Evolutionary conservation across 495 filamentous ascomycete genomes (phyloP).

Genomic region (Podospora fimiseda): DNA sequence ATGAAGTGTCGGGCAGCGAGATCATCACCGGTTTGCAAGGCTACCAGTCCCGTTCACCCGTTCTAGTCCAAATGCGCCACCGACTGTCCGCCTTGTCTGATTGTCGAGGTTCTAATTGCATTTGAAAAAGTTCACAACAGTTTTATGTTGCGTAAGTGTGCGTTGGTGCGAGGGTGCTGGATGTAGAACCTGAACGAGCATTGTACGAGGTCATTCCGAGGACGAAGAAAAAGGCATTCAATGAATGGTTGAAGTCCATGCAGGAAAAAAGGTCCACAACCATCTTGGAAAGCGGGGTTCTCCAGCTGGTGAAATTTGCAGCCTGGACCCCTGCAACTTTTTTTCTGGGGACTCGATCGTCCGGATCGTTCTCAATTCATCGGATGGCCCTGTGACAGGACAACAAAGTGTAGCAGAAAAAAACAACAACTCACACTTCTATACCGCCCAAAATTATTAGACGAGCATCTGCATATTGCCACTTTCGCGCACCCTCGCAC

Average conservation of each 20-base stretch:
- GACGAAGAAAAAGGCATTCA: too few species aligned
- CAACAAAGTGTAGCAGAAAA: constrained; percentile 6
- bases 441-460: constrained; percentile 3
- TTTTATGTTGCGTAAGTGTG: too few species aligned
- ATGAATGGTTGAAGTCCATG: too few species aligned
- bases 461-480: constrained; percentile 8
- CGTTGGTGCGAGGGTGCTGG: too few species aligned
- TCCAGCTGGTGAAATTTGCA: neutral
- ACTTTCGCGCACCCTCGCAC: constrained; percentile 20
- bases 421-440: neutral
- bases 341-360: neutral
- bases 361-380: neutral
- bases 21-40: neutral
- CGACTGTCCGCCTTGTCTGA: constrained; percentile 1
- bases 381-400: neutral
- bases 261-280: too few species aligned
- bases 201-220: too few species aligned
- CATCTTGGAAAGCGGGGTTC: constrained; percentile 2
- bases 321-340: constrained; percentile 11
- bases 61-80: neutral
- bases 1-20: neutral
- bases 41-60: neutral
- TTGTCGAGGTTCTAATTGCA: neutral
- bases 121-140: too few species aligned
- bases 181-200: too few species aligned